Evolutionary conservation across 768 basidiomycete species (phyloP).

Genomic region (Mycena epipterygia): DNA sequence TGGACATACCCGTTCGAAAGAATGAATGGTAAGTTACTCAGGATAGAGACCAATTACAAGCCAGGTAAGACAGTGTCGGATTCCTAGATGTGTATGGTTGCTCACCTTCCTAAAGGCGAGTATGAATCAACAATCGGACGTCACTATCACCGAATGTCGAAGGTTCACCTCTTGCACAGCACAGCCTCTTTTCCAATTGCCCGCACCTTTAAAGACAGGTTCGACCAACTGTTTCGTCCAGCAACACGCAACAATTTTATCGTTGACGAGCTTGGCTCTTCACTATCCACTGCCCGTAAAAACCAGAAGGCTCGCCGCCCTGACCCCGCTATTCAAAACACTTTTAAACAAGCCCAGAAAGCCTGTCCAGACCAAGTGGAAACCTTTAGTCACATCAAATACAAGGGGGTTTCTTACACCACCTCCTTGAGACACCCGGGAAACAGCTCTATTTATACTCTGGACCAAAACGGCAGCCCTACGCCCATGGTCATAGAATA

Average conservation of each 20-base stretch:
- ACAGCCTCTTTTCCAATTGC: not conserved
- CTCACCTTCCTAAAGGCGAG: not conserved
- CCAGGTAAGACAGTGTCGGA: constrained; percentile 29
- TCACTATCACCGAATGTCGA: not conserved
- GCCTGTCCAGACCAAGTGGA: too few relatives aligned
- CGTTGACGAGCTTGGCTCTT: not conserved
- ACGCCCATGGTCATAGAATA: not conserved
- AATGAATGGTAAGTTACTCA: constrained; percentile 42
- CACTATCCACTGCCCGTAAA: not conserved
- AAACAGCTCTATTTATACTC: not conserved
- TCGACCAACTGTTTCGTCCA: not conserved
- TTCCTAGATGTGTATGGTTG: not conserved
- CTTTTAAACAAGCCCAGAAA: not conserved
- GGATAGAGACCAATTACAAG: constrained; percentile 40
- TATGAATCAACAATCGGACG: not conserved
- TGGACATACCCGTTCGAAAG: constrained; percentile 51
- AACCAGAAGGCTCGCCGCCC: not conserved
- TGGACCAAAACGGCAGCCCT: not conserved
- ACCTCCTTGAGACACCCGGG: not conserved
- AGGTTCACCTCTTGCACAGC: not conserved
- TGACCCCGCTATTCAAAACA: not conserved
- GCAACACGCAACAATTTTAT: not conserved
- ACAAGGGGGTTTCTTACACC: constrained; percentile 2
- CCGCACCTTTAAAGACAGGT: not conserved
- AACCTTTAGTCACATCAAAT: not conserved